A percentile compares a stretch with the other conserved stretches of the same genome.
phyloP scores from a whole-genome alignment of 1,284 basidiomycete genomes.

The Trichosporon sp. region DNA sequence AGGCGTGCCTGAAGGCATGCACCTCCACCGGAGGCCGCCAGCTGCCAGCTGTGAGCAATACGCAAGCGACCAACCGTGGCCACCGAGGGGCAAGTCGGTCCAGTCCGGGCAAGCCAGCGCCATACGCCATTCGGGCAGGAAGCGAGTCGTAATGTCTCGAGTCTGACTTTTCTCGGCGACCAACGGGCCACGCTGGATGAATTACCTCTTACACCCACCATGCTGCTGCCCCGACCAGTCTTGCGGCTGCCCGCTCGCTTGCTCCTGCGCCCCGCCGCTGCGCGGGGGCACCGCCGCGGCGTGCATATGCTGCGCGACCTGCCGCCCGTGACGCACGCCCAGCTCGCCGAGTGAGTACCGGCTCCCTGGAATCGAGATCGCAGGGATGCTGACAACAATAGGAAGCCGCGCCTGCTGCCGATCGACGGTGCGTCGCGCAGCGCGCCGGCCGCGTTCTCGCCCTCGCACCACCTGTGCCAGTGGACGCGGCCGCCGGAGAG shows the following conservation, averaged over 20 bases:
- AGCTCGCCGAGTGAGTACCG: conserved; percentile 22
- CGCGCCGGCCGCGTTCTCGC: not conserved
- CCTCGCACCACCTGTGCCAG: conserved; percentile 22
- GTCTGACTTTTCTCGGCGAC: conserved; percentile 1
- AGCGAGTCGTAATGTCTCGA: not conserved
- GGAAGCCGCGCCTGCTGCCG: conserved; percentile 14
- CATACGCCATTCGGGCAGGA: not conserved
- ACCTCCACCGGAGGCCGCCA: not conserved
- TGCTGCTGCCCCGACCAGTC: not conserved
- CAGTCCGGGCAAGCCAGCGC: not conserved
- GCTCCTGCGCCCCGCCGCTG: not conserved
- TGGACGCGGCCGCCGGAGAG: conserved; percentile 43
- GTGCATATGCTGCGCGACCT: conserved; percentile 33
- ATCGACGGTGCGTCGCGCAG: not conserved
- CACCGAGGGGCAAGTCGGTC: not conserved
- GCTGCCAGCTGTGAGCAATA: too few species aligned
- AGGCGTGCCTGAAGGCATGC: not conserved
- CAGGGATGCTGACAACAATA: conserved; percentile 15
- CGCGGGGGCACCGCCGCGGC: not conserved
- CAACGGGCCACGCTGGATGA: not conserved
- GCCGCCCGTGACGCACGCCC: conserved; percentile 19
- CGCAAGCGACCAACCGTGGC: not conserved
- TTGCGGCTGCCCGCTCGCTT: not conserved
- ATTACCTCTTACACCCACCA: not conserved
- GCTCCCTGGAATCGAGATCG: not conserved